A percentile compares a stretch with the other conserved stretches of the same genome.
These are phyloP conservation scores for Claviceps spartinae DNA, from an alignment of 2,329 filamentous ascomycete genomes.

Conservation along the genomic window DNA sequence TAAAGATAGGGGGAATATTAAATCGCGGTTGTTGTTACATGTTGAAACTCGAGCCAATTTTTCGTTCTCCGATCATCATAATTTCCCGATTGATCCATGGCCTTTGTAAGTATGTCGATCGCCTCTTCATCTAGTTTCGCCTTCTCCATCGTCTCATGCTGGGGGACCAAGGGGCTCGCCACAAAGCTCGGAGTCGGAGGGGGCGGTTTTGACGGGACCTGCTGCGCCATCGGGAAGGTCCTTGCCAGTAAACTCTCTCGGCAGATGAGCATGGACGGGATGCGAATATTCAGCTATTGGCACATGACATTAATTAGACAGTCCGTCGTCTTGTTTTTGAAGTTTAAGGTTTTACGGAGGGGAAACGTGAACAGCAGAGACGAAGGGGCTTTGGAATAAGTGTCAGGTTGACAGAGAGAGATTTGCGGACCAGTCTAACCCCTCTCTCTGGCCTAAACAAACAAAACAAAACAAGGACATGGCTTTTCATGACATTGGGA, in stretches of 20 bases:
- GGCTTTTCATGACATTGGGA: background rate
- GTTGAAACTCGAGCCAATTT: conserved; percentile 21
- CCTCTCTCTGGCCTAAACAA: no score
- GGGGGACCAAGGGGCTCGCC: conserved; percentile 30
- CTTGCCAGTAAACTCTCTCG: conserved; percentile 35
- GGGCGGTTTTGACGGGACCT: conserved; percentile 26
- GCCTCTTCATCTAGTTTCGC: conserved; percentile 30
- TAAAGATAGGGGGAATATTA: background rate
- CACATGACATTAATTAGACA: background rate
- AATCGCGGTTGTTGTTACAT: conserved; percentile 8
- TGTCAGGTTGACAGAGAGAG: no score
- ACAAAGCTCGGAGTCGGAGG: conserved; percentile 21
- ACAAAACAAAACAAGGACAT: background rate
- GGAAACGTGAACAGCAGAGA: background rate
- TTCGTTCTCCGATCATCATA: conserved; percentile 25
- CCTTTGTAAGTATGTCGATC: conserved; percentile 27
- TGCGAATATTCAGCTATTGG: conserved; percentile 39
- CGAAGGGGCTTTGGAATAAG: no score
- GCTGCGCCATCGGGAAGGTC: conserved; percentile 26
- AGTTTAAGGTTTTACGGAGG: background rate
- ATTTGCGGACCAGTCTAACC: no score
- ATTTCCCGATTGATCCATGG: conserved; percentile 22
- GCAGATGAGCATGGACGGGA: conserved; percentile 49
- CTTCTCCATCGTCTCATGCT: conserved; percentile 33
- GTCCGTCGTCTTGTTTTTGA: background rate